Conservation (phyloP, 331 rosid species). For the Saraca asoca region DNA sequence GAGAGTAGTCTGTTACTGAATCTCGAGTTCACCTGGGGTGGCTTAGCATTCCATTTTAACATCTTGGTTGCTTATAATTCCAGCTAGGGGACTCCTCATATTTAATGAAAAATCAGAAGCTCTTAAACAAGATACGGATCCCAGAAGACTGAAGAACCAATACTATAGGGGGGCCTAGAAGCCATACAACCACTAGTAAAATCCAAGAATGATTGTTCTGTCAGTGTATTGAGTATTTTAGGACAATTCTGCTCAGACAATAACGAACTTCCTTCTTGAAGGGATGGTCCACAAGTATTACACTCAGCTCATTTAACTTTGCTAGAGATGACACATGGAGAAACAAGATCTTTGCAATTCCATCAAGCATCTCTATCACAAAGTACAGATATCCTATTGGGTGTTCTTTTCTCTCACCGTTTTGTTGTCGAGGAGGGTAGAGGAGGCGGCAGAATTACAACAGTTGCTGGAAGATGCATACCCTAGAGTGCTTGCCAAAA, state of each 20-base stretch:
- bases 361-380: conserved; percentile 4
- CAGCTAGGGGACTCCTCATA: neutral
- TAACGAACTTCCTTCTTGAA: neutral
- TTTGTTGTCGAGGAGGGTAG: too few relatives aligned
- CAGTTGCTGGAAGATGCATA: conserved; percentile 7
- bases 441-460: neutral
- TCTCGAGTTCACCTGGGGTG: conserved; percentile 1
- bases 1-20: conserved; percentile 9
- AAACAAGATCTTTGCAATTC: neutral
- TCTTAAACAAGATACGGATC: neutral
- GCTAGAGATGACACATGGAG: neutral
- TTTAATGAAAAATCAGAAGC: neutral
- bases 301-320: neutral
- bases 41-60: conserved; percentile 15
- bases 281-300: neutral
- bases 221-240: neutral
- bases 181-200: too few relatives aligned
- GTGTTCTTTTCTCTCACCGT: too few relatives aligned
- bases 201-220: too few relatives aligned
- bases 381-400: too few relatives aligned
- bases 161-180: neutral
- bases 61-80: conserved; percentile 27
- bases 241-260: neutral
- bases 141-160: neutral
- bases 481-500: conserved; percentile 38